Evolutionary conservation across 148 eudicot species (phyloP).

Genomic region (Spergularia marina): DNA sequence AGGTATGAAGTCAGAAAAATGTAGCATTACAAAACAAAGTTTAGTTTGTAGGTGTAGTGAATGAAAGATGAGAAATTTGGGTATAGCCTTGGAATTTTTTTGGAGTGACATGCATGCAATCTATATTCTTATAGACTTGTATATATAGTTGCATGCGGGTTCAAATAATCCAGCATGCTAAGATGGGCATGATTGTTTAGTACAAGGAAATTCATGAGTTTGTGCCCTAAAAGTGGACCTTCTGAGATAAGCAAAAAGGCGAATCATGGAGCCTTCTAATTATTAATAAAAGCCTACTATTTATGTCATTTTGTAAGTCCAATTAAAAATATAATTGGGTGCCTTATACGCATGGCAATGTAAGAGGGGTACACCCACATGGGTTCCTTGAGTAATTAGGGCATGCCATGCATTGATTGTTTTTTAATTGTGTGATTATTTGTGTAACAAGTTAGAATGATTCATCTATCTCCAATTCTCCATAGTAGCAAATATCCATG

Average conservation of each 20-base stretch:
- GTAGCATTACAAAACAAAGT: too few species aligned
- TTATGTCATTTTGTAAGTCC: not conserved
- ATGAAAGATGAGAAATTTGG: not conserved
- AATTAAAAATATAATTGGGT: not conserved
- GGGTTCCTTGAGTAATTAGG: constrained; percentile 24
- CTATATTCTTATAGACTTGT: not conserved
- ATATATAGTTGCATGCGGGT: constrained; percentile 24
- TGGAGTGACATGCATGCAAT: not conserved
- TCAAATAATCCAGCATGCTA: constrained; percentile 22
- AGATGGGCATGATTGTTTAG: constrained; percentile 12
- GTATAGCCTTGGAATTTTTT: not conserved
- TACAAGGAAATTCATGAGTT: constrained; percentile 23
- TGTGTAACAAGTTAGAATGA: constrained; percentile 25
- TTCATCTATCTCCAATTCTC: not conserved
- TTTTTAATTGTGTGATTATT: constrained; percentile 10
- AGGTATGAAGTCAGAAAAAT: too few species aligned
- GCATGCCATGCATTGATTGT: constrained; percentile 9
- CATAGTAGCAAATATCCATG: not conserved
- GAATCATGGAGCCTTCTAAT: constrained; percentile 27
- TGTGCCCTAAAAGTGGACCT: constrained; percentile 19
- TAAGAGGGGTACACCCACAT: constrained; percentile 6
- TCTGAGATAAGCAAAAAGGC: constrained; percentile 6
- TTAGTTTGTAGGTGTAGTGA: not conserved
- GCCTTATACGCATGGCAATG: constrained; percentile 25
- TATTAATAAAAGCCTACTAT: not conserved